Base-by-base conservation (phyloP, 345 rosid species). In the Hibiscus tridactylites region DNA sequence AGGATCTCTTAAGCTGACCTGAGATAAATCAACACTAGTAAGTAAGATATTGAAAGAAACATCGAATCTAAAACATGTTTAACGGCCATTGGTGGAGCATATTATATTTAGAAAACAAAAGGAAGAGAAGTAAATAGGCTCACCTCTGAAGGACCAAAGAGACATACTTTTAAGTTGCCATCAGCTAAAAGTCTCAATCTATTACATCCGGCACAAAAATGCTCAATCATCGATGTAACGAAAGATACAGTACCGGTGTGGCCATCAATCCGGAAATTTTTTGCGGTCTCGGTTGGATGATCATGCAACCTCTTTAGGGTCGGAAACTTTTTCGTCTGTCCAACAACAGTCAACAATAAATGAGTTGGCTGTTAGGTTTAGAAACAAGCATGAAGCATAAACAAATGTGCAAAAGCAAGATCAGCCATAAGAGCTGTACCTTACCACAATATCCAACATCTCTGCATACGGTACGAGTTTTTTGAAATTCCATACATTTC, bases 161-260 rank as follows among this genome's bases (percentile, higher is more conserved):
- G 88, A 85, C 99, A 95, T n/a, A 95, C 97, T 92, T 95, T 92
- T 77, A 92, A 89, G 87, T 92, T 95, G 61, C 99, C 99, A 85
- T 95, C 96, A 7, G 99, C 97, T 74, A 95, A 85, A 75, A 92
- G 93, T 75, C 97, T 87, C 85, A 95, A 79, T 79, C 99, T 85
- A 82, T 90, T 92, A 88, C 97, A 95, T 80, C 99, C 99, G 73
- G 96, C 85, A 85, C 99, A 95, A 75, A 95, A 95, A 83, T 92
- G 97, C 83, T 95, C 85, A 1, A 92, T 90, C 99, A 92, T 95
- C 52, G 99, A 95, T 71, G 99, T 95, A 83, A 95, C 86, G 75
- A 95, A 95, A 72, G 99, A 95, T 35, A 95, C 96, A 74, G 77
- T 81, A 72, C 99, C 99, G 33, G 68, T 61, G 77, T 95, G 97